These are phyloP conservation scores for Penicillium oxalicum DNA, from an alignment of 2,329 filamentous ascomycete genomes.

Conservation along the genomic window DNA sequence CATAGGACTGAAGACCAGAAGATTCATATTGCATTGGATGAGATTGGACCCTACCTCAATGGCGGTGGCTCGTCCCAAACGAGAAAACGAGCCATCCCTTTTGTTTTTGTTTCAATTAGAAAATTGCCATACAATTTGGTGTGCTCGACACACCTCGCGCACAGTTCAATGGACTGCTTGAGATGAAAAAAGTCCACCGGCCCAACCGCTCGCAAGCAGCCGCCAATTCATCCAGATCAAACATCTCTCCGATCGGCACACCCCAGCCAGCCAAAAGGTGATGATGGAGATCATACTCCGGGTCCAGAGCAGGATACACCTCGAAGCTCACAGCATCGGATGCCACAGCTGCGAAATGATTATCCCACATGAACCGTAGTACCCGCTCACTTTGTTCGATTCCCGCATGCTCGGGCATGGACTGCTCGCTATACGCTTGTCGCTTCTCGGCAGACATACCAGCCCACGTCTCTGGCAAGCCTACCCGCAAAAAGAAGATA, in stretches of 20 bases:
- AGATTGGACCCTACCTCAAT: too few relatives aligned
- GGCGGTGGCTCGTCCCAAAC: too few relatives aligned
- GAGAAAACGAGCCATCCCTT: too few relatives aligned
- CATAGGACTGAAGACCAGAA: too few relatives aligned
- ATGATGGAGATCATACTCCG: slow-evolving; percentile 34
- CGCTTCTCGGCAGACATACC: slow-evolving; percentile 26
- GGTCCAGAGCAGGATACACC: slow-evolving; percentile 38
- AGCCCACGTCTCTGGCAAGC: slow-evolving; percentile 31
- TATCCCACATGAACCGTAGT: slow-evolving; percentile 55
- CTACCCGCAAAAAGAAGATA: slow-evolving; percentile 37
- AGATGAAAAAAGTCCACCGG: slow-evolving; percentile 36
- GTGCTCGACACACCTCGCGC: slow-evolving; percentile 37
- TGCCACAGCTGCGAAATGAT: slow-evolving; percentile 53
- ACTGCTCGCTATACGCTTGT: slow-evolving; percentile 26
- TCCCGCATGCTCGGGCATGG: slow-evolving; percentile 29
- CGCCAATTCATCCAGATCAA: slow-evolving; percentile 35
- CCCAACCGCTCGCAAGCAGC: slow-evolving; percentile 27
- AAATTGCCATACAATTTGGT: slow-evolving; percentile 41
- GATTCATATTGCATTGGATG: too few relatives aligned
- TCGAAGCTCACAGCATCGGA: slow-evolving; percentile 57
- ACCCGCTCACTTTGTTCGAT: slow-evolving; percentile 38
- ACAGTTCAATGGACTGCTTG: slow-evolving; percentile 38
- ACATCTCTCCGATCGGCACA: slow-evolving; percentile 37
- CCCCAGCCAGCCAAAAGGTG: slow-evolving; percentile 35
- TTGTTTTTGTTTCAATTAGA: slow-evolving; percentile 17